Evolutionary conservation across 2,329 filamentous ascomycete species (phyloP).

Genomic region (Fusarium brachygibbosum): DNA sequence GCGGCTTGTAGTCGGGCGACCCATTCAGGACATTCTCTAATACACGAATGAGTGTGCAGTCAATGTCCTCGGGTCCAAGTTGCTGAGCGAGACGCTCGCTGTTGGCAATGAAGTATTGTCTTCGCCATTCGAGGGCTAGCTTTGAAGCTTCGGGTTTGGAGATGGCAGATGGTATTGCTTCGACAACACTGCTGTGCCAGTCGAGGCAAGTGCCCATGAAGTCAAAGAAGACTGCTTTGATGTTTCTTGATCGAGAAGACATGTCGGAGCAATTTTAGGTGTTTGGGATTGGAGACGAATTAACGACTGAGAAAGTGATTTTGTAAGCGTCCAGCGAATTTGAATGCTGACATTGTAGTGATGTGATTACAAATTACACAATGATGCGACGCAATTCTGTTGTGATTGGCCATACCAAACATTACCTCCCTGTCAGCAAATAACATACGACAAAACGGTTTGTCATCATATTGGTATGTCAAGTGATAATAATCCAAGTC

Average conservation of each 20-base stretch:
- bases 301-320: too few species aligned
- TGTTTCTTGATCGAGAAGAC: conserved; percentile 17
- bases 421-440: too few species aligned
- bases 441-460: too few species aligned
- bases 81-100: conserved; percentile 54
- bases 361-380: neutral
- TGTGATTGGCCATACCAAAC: neutral
- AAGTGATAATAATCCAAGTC: too few species aligned
- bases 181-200: conserved; percentile 62
- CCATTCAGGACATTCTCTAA: conserved; percentile 55
- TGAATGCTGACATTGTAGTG: neutral
- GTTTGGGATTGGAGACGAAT: too few species aligned
- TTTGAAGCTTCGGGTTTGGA: conserved; percentile 52
- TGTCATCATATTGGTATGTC: too few species aligned
- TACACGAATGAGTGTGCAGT: conserved; percentile 61
- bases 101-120: conserved; percentile 63
- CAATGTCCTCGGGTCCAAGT: conserved; percentile 62
- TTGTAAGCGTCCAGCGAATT: neutral
- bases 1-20: neutral
- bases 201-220: conserved; percentile 71
- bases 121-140: conserved; percentile 65
- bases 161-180: conserved; percentile 54
- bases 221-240: conserved; percentile 67
- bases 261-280: neutral
- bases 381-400: too few species aligned